Evolutionary conservation across 352 stramenopile genomes (phyloP), one percentile per base, ranked within the genome.

Genomic region (Globisporangium echinulatum): DNA sequence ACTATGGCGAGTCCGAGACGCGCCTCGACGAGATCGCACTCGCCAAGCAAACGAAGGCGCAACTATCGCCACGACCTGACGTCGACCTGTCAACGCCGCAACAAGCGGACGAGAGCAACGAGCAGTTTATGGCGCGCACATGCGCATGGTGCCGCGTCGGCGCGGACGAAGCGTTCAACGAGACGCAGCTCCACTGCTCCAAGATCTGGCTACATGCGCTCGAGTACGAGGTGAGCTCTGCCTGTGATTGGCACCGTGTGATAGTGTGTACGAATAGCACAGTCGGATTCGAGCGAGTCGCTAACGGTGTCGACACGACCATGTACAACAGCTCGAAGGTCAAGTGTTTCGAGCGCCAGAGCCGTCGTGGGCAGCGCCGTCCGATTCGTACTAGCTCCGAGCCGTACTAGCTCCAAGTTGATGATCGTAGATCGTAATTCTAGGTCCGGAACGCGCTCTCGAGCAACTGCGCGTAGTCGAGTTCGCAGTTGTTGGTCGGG

Each of bases 201-300:
- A 81, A 86, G 50, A 94, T 96, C 49, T 96, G 86, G 85, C 75
- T 96, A 19, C 86, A 94, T 54, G 86, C 86, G 13, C 67, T 94
- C 49, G 75, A 92, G 62, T 96, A 96, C 79, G 83, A 93, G 84
- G 85, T 93, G 74, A 11, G 63, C 25, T 33, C 25, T 33, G 25
- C 25, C 25, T 40, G 37, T 67, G 19, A n/a, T 15, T 58, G 52
- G 33, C 4, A 47, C 37, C 9, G 9, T 7, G 37, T 50, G 5
- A 50, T 60, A 51, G 48, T 53, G 36, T 53, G 13, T 46, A 46
- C 48, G 38, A 39, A 33, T 33, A 33, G 25, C 25, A 33, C 25
- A 33, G 25, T 33, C 25, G 25, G 25, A 33, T 33, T 33, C 25
- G 25, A 3, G 25, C 25, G 25, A 33, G 25, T 33, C 25, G 25